Conservation (phyloP, 2,329 filamentous ascomycete species). For the Albifimbria verrucaria region DNA sequence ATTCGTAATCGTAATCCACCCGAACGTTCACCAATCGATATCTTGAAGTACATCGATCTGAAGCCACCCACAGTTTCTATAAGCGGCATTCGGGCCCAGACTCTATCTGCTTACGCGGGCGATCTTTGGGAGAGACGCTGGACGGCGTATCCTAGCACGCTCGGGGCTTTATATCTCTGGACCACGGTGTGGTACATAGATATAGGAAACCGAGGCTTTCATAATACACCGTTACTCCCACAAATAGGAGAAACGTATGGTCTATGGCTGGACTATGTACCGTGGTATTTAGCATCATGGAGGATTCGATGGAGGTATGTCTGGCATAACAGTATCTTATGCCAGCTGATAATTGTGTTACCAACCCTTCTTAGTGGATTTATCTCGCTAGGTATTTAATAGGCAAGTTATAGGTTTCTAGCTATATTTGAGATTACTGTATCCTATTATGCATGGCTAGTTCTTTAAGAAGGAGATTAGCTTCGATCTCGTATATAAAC, state of each 20-base stretch:
- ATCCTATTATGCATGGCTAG: too few relatives aligned
- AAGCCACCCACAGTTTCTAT: background rate
- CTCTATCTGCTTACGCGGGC: background rate
- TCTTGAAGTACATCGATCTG: background rate
- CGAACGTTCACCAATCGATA: background rate
- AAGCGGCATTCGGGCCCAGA: background rate
- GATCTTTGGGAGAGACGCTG: background rate
- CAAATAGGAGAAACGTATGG: background rate
- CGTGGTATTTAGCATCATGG: background rate
- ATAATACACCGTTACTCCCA: background rate
- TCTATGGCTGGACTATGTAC: background rate
- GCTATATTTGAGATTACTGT: too few relatives aligned
- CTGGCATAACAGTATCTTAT: background rate
- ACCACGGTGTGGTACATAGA: background rate
- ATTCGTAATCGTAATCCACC: background rate
- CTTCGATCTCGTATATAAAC: too few relatives aligned
- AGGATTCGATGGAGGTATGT: background rate
- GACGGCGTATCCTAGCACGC: background rate
- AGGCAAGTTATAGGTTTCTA: too few relatives aligned
- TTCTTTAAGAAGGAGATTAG: too few relatives aligned
- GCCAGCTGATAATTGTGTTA: background rate
- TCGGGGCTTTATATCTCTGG: background rate
- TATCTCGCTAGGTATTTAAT: background rate
- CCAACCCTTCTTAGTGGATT: slow-evolving; percentile 1
- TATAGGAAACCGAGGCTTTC: background rate